A percentile compares a stretch with the other conserved stretches of the same genome.
phyloP scores from a whole-genome alignment of 2,329 filamentous ascomycete genomes.

The Lecanosticta acicola region DNA sequence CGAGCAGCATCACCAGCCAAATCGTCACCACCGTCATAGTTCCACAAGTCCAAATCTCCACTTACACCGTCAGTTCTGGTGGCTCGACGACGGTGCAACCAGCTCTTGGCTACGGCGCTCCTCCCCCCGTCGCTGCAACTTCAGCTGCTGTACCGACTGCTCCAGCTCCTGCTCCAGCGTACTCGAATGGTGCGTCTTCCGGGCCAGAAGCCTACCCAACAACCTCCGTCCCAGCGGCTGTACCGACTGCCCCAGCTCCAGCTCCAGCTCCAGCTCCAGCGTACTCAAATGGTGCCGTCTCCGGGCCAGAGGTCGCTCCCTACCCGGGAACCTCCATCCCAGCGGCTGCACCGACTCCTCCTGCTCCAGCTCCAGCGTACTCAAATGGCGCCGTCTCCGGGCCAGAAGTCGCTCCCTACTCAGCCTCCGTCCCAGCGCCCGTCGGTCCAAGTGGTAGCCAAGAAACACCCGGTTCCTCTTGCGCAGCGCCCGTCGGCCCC shows the following conservation, averaged over 20 bases:
- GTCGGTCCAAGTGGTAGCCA: slow-evolving; percentile 10
- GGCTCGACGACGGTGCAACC: slow-evolving; percentile 12
- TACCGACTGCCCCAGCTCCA: too few species aligned
- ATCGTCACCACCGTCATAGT: slow-evolving; percentile 41
- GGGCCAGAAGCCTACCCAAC: slow-evolving; percentile 12
- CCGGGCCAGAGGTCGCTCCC: too few species aligned
- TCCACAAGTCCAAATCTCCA: slow-evolving; percentile 32
- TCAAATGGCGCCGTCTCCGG: too few species aligned
- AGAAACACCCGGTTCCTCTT: too few species aligned
- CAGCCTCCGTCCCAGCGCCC: slow-evolving; percentile 7
- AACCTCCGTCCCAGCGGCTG: too few species aligned
- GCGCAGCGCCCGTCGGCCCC: too few species aligned
- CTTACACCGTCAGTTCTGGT: slow-evolving; percentile 16
- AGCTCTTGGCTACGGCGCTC: slow-evolving; percentile 18
- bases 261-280: too few species aligned
- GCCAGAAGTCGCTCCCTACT: too few species aligned
- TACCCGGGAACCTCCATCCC: too few species aligned
- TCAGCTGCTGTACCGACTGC: slow-evolving; percentile 3
- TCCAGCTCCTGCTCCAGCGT: slow-evolving; percentile 6
- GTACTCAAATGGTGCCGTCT: too few species aligned
- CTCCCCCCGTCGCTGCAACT: slow-evolving; percentile 4
- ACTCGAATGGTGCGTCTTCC: neutral
- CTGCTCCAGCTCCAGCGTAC: too few species aligned
- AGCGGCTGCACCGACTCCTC: too few species aligned
- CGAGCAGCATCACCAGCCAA: slow-evolving; percentile 28